Conservation (phyloP, 2,329 filamentous ascomycete genomes). For the Triangularia setosa region DNA sequence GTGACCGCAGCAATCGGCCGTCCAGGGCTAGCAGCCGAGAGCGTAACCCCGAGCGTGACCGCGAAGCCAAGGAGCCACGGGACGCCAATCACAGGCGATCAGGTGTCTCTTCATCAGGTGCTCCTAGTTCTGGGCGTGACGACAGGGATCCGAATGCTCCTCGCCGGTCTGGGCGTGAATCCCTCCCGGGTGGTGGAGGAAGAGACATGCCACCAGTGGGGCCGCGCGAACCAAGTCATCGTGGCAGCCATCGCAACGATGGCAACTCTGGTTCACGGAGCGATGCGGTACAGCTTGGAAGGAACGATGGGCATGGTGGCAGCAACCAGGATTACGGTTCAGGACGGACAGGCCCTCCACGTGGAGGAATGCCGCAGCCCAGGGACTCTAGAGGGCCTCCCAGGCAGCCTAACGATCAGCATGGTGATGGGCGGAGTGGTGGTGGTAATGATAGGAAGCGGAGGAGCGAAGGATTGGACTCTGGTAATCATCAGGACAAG, state of each 20-base stretch:
- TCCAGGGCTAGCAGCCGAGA: constrained; percentile 50
- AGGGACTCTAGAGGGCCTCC: constrained; percentile 22
- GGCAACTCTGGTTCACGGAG: constrained; percentile 14
- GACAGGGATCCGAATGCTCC: constrained; percentile 25
- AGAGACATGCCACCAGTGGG: constrained; percentile 25
- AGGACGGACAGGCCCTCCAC: constrained; percentile 33
- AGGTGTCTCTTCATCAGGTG: constrained; percentile 11
- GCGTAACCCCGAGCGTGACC: constrained; percentile 18
- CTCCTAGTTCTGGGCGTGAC: constrained; percentile 5
- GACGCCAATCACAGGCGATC: constrained; percentile 44
- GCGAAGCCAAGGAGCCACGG: constrained; percentile 39
- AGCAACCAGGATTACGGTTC: constrained; percentile 33
- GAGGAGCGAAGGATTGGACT: constrained; percentile 42
- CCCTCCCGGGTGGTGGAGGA: constrained; percentile 17
- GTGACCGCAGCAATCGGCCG: constrained; percentile 37
- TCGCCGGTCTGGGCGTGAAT: constrained; percentile 28
- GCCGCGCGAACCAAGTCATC: constrained; percentile 29
- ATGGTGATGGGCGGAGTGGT: constrained; percentile 31
- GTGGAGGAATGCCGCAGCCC: constrained; percentile 19
- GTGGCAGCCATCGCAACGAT: constrained; percentile 28
- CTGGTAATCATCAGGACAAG: constrained; percentile 46
- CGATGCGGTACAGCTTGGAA: constrained; percentile 10
- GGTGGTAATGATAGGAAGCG: constrained; percentile 36
- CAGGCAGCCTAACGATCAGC: constrained; percentile 27
- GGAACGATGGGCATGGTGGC: constrained; percentile 22